phyloP scores from a whole-genome alignment of 2,329 filamentous ascomycete species.

The Neurospora sp. region DNA sequence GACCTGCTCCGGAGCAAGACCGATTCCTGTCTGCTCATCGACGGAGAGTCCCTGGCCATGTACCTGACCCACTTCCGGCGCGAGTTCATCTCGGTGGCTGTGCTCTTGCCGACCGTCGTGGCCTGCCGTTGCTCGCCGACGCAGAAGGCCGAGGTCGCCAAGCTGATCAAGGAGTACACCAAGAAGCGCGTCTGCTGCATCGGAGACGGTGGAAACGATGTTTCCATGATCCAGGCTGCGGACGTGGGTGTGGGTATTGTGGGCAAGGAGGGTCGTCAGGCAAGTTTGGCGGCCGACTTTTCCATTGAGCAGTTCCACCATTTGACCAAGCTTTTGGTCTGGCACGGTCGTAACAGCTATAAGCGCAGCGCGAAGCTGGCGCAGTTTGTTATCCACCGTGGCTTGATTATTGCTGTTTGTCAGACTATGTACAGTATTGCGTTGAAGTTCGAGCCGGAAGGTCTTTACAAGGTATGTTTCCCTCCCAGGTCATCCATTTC shows the following conservation, averaged over 20 bases:
- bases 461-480: conserved; percentile 58
- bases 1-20: conserved; percentile 83
- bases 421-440: conserved; percentile 98
- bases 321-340: conserved; percentile 92
- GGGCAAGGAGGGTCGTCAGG: conserved; percentile 93
- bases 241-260: conserved; percentile 98
- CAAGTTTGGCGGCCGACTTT: conserved; percentile 90
- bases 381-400: conserved; percentile 96
- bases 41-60: conserved; percentile 80
- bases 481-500: no score
- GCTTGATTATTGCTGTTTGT: conserved; percentile 87
- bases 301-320: conserved; percentile 93
- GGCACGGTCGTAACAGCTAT: conserved; percentile 97
- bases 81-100: conserved; percentile 82
- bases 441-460: conserved; percentile 83
- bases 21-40: conserved; percentile 81
- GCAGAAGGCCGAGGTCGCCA: conserved; percentile 90
- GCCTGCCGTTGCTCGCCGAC: conserved; percentile 95
- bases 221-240: conserved; percentile 97
- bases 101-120: conserved; percentile 81
- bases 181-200: conserved; percentile 97
- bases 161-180: conserved; percentile 80
- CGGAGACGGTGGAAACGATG: conserved; percentile 95
- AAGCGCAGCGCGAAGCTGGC: conserved; percentile 91
- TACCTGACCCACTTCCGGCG: conserved; percentile 74